A percentile compares a stretch with the other conserved stretches of the same genome.
These are phyloP conservation scores for Mortierella claussenii DNA, from an alignment of 192 early-diverging fungal genomes.

Conservation along the genomic window DNA sequence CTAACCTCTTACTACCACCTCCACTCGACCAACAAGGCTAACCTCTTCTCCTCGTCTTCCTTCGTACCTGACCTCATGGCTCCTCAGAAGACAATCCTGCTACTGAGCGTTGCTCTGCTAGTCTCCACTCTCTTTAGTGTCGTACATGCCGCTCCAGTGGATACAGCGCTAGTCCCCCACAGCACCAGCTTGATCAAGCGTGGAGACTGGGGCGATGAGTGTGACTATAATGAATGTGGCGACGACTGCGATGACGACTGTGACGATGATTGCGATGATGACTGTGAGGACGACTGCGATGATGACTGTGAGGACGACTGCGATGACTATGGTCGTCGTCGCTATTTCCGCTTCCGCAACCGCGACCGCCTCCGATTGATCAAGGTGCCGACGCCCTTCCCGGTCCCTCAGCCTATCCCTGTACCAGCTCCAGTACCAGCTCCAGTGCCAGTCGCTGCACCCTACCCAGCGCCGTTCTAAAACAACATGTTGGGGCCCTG, in stretches of 20 bases:
- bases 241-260: constrained; percentile 22
- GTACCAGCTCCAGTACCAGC: constrained; percentile 10
- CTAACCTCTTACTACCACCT: too few species aligned
- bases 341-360: not conserved
- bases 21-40: too few species aligned
- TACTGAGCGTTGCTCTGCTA: constrained; percentile 13
- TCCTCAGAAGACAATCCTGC: constrained; percentile 35
- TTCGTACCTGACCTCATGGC: constrained; percentile 2
- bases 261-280: not conserved
- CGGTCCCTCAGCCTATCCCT: constrained; percentile 14
- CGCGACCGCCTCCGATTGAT: constrained; percentile 3
- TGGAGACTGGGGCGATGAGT: constrained; percentile 7
- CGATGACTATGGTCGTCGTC: not conserved
- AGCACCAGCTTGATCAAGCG: not conserved
- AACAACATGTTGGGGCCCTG: constrained; percentile 12
- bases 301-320: not conserved
- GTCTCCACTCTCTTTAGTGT: constrained; percentile 26
- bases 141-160: constrained; percentile 21
- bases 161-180: not conserved
- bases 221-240: not conserved
- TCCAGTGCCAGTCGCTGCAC: constrained; percentile 1
- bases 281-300: constrained; percentile 2
- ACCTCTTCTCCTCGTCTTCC: too few species aligned
- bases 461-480: not conserved
- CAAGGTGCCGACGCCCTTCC: constrained; percentile 21